Evolutionary conservation across 2,329 filamentous ascomycete species (phyloP), one percentile per base, ranked within the genome.

Genomic region (Fusarium pininemorale): DNA sequence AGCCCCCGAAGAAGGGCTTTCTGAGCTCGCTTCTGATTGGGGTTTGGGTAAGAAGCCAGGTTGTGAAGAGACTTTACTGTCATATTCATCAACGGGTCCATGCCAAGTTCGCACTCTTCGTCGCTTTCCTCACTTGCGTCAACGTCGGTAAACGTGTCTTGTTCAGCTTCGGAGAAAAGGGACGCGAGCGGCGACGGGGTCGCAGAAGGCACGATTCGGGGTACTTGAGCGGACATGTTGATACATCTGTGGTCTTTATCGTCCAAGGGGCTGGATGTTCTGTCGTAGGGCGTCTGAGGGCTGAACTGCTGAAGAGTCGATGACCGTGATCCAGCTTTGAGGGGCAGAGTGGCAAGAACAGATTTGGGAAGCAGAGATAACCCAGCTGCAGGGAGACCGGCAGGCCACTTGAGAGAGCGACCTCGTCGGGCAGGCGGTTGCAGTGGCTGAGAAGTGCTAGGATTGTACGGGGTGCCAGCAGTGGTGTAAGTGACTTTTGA

Each of bases 41-140:
- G 87, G 72, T 90, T 90, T 9, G 85, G 82, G 72, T 89, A 90
- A 4, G 88, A 89, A 22, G 88, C 88, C 72, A 90, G 77, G 72
- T 86, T 89, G 44, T 85, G 84, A 28, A 89, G 82, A 37, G 83
- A 85, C 74, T 88, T 88, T 75, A 86, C 83, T 18, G 82, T 81
- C 70, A 84, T 81, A 51, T 80, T 84, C 66, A 82, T 79, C 56
- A 85, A 77, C 4, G 81, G 77, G 26, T 81, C 79, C 60, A 78
- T 78, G 12, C 67, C 68, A 37, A 74, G 67, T 15, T 81, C 79
- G 35, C 76, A 78, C 12, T 80, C 80, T 42, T 78, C 72, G 37
- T 82, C 82, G 26, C 78, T 77, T 41, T 78, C 78, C 30, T 77
- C 74, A 54, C 75, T 80, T 75, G 41, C 74, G 35, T 72, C 77